Evolutionary conservation across 768 basidiomycete genomes (phyloP), one percentile per base, ranked within the genome.

Genomic region (Royoungia palumana): DNA sequence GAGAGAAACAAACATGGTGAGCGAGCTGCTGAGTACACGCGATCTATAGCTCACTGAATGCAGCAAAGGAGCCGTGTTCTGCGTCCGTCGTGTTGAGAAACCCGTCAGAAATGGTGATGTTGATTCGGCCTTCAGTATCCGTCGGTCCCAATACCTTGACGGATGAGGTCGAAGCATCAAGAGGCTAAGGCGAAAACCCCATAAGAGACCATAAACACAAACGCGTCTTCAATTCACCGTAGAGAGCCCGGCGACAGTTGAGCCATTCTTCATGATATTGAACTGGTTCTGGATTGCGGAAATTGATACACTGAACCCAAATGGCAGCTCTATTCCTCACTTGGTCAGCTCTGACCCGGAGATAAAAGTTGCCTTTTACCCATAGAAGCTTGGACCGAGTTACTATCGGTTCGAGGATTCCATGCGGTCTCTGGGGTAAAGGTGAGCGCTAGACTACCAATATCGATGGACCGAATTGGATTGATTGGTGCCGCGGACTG

Each of bases 221-320:
- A 13, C 22, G 14, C 30, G 28, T 2, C 16, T 32, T 32, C 24
- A 5, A 35, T 32, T 57, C 59, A 83, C 83, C 51, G 82, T 87
- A 17, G 76, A 73, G 43, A 89, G 72, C 10, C 75, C 77, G 17
- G 81, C 84, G 3, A 86, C 77, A 21, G 69, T 63, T 7, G 63
- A 66, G 22, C 75, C 75, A 54, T 81, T 75, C 57, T 72, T 75
- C 20, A 77, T 69, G 53, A 89, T 81, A 20, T 75, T 77, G 58
- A 89, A 87, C 27, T 74, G 66, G 57, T 89, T 88, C 60, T 78
- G 69, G 27, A 89, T 87, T 50, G 84, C 63, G 24, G 71, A 74
- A 44, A 88, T 79, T 1, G 70, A 67, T 16, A 87, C 8, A 22
- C 67, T 68, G 63, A 89, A 89, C 10, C 87, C 87, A 51, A 89